A percentile compares a stretch with the other conserved stretches of the same genome.
Evolutionary conservation across 1,284 basidiomycete genomes (phyloP).

Genomic region (Trichosporon inkin): DNA sequence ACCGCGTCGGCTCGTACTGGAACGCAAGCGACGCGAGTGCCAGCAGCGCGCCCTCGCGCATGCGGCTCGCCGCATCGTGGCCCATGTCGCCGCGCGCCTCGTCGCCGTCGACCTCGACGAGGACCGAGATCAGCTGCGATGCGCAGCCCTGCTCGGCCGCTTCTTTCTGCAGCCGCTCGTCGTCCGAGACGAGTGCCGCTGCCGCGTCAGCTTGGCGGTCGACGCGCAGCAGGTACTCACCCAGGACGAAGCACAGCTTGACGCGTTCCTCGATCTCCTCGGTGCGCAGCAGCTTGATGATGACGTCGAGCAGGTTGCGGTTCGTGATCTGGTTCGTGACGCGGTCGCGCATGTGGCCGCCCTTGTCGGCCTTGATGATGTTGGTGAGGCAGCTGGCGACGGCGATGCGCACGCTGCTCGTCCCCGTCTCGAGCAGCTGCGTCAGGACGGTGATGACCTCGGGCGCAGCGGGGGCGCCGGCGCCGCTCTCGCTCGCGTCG

Average conservation of each 20-base stretch:
- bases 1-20: slow-evolving; percentile 65
- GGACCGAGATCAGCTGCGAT: slow-evolving; percentile 25
- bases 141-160: slow-evolving; percentile 38
- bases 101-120: slow-evolving; percentile 51
- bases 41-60: slow-evolving; percentile 61
- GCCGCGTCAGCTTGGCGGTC: neutral
- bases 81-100: slow-evolving; percentile 57
- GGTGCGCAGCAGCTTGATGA: slow-evolving; percentile 32
- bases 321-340: slow-evolving; percentile 19
- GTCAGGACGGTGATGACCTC: slow-evolving; percentile 27
- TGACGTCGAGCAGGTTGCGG: slow-evolving; percentile 28
- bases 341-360: slow-evolving; percentile 20
- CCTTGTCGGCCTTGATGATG: slow-evolving; percentile 39
- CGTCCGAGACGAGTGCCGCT: slow-evolving; percentile 70
- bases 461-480: slow-evolving; percentile 8
- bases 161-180: slow-evolving; percentile 58
- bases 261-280: slow-evolving; percentile 39
- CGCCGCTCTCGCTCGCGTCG: slow-evolving; percentile 10
- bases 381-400: slow-evolving; percentile 44
- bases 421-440: slow-evolving; percentile 34
- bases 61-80: slow-evolving; percentile 40
- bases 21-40: slow-evolving; percentile 66
- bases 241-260: slow-evolving; percentile 63
- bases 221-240: slow-evolving; percentile 51
- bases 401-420: slow-evolving; percentile 39